A percentile compares a stretch with the other conserved stretches of the same genome.
phyloP scores from a whole-genome alignment of 208 protist species.

The Crithidia sp. region DNA sequence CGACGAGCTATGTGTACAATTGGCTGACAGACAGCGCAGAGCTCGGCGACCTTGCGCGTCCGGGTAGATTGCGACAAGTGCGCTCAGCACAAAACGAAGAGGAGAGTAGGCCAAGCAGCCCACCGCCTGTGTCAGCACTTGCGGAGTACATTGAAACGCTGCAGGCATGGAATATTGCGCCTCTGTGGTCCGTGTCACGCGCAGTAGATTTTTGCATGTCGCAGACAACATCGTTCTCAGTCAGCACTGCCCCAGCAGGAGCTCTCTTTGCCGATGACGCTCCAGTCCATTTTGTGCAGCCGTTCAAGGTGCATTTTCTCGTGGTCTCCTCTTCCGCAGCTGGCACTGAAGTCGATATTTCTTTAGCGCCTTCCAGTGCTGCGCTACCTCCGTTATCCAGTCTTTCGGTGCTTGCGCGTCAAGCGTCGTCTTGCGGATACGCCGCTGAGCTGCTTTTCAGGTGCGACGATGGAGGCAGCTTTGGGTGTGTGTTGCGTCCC shows the following conservation, averaged over 20 bases:
- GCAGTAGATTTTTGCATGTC: conserved; percentile 22
- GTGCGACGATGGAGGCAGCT: conserved; percentile 3
- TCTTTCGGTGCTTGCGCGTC: conserved; percentile 17
- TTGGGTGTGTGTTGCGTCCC: conserved; percentile 22
- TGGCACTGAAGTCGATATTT: not conserved
- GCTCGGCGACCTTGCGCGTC: not conserved
- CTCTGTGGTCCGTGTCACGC: conserved; percentile 1
- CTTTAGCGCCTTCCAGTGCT: not conserved
- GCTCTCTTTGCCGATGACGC: conserved; percentile 8
- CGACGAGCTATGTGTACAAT: conserved; percentile 1
- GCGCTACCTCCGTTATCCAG: conserved; percentile 14
- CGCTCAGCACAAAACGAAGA: not conserved
- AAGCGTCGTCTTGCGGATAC: conserved; percentile 4
- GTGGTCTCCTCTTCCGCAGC: not conserved
- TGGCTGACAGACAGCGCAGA: conserved; percentile 12
- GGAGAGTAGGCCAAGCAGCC: not conserved
- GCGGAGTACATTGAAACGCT: conserved; percentile 24
- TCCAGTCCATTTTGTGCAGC: conserved; percentile 12
- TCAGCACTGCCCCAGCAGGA: conserved; percentile 9
- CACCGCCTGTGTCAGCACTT: not conserved
- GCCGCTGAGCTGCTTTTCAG: conserved; percentile 25
- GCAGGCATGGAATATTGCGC: conserved; percentile 27
- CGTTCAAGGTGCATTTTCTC: conserved; percentile 27
- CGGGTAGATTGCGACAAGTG: not conserved
- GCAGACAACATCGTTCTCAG: conserved; percentile 31